These are phyloP conservation scores for Helicostylum pulchrum DNA, from an alignment of 192 early-diverging fungal genomes.

Conservation along the genomic window DNA sequence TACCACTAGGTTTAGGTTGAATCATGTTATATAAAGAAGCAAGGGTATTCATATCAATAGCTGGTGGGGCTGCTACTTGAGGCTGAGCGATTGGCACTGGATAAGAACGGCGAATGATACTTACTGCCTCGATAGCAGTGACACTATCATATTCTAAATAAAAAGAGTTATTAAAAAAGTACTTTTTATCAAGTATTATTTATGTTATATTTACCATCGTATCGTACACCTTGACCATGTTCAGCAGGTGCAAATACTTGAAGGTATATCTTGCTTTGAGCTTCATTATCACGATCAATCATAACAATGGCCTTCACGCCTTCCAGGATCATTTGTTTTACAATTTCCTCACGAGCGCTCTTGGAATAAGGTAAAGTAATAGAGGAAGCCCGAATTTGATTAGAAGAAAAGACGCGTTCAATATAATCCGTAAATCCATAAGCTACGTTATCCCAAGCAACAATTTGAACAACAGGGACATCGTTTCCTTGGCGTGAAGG, in stretches of 20 bases:
- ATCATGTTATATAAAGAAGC: constrained; percentile 13
- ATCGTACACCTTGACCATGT: constrained; percentile 12
- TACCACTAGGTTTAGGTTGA: background rate
- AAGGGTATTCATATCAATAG: constrained; percentile 21
- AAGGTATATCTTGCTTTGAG: constrained; percentile 8
- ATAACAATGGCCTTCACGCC: constrained; percentile 20
- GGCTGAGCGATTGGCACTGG: background rate
- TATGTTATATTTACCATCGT: constrained; percentile 17
- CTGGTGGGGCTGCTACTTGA: background rate
- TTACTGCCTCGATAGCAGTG: constrained; percentile 18
- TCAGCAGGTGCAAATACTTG: constrained; percentile 14
- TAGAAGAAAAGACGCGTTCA: constrained; percentile 3
- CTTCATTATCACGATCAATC: background rate
- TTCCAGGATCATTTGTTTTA: constrained; percentile 15
- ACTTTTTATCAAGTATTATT: background rate
- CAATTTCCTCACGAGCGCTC: constrained; percentile 2
- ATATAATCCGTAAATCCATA: background rate
- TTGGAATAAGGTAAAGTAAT: background rate
- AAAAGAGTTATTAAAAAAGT: background rate
- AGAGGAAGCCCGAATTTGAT: constrained; percentile 1
- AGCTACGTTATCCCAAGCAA: constrained; percentile 9
- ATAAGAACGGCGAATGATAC: constrained; percentile 7
- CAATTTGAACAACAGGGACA: constrained; percentile 13
- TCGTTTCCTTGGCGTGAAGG: background rate
- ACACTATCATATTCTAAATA: constrained; percentile 20